Base-by-base conservation (phyloP, 2,329 filamentous ascomycete genomes). In the Hypocrella siamensis region DNA sequence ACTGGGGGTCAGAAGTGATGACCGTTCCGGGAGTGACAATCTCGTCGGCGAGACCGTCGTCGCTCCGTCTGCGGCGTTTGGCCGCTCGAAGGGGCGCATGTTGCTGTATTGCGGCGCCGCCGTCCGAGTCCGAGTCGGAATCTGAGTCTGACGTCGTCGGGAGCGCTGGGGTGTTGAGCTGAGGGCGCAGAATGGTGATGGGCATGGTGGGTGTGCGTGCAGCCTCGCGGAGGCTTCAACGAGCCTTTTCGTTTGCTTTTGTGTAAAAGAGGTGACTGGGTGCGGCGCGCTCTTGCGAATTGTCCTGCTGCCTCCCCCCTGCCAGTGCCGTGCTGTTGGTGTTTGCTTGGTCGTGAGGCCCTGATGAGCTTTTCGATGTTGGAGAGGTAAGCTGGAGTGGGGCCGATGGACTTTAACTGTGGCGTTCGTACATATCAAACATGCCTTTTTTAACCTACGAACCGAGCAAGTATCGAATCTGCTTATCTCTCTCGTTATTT, bases 1-100 rank as follows among this genome's bases (percentile, higher is more conserved):
- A 96, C 63, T 94, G 85, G n/a, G 84, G 70, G 55, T 94, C 85
- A 41, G 77, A 71, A 9, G 88, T 94, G 44, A 96, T 82, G 38
- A 79, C 60, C 51, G 92, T 81, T 47, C 88, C 90, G 1, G 88
- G 88, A 1, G 86, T 93, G 43, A 93, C 78, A 42, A 94, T 79
- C 22, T 67, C 59, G 45, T 57, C 45, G 35, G 47, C 45, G 18
- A 46, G 42, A 33, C 44, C 47, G 10, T 44, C 40, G 18, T 42
- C 40, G 17, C 40, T 38, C 15, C 47, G 46, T 31, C 51, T 46
- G 21, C 53, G 49, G 33, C 57, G 53, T 44, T 61, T 62, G 26
- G 51, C 36, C 11, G 53, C 53, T 28, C 53, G 47, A 60, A 66
- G 67, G 31, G 58, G 46, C 31, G 62, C 42, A 40, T 65, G 57